Base-by-base conservation (phyloP, 768 basidiomycete genomes). In the Macrolepiota dolichaula region DNA sequence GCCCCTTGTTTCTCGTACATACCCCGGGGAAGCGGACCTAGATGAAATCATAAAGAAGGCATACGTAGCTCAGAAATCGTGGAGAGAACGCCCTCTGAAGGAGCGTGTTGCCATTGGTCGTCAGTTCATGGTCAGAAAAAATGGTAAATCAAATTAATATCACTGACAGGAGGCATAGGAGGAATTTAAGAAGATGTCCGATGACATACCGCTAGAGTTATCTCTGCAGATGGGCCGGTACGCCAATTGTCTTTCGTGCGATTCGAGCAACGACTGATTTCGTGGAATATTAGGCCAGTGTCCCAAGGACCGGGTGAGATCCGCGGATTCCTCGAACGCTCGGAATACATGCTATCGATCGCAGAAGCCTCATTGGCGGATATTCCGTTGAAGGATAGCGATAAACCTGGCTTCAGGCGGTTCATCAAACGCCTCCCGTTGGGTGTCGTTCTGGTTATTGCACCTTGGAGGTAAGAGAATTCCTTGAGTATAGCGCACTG, bases 201-300 rank as follows among this genome's bases (percentile, higher is more conserved):
- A 89, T 17, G 84, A 90, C 32, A 82, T 93, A 13, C 85, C 86
- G 0, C 68, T 82, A 35, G 95, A 98, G 66, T 77, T 98, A 55
- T 87, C 94, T 0, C 66, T 87, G 55, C 92, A 97, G 74, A 98
- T 99, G 91, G 96, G 96, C 38, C 79, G 94, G 93, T 93, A 62
- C 47, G 55, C 55, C 29, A 46, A 42, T 15, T 54, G 50, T 38
- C 44, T 11, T 58, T 19, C 52, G 25, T 36, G 38, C 3, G 5
- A 29, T 35, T 50, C 17, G 3, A n/a, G 36, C 6, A 27, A 12
- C 32, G 47, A 55, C 38, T 12, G 37, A 17, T 19, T n/a, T 19
- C 19, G 15, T 9, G n/a, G 10, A 7, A 6, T 49, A 56, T 17
- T 62, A 94, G 95, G 49, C 96, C 96, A 0, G 80, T 93, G 52